Percentiles rank a stretch among this genome's conserved stretches.
phyloP scores from a whole-genome alignment of 1,139 yeast genomes.

The Candida sanyaensis region DNA sequence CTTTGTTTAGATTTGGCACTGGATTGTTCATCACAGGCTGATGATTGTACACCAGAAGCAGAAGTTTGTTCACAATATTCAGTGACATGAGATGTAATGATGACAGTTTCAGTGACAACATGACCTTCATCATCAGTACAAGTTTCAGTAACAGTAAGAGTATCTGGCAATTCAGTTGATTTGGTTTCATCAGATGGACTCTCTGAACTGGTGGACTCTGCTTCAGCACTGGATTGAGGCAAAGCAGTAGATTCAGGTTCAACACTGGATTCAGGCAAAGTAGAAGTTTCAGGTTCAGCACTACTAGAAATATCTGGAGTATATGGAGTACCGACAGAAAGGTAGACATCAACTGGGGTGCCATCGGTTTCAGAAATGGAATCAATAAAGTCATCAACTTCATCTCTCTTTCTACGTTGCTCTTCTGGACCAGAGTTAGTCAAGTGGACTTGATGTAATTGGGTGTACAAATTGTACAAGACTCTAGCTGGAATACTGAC shows the following conservation, averaged over 20 bases:
- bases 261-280: constrained; percentile 34
- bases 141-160: constrained; percentile 3
- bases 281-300: constrained; percentile 12
- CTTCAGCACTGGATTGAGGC: constrained; percentile 25
- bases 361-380: constrained; percentile 20
- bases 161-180: constrained; percentile 3
- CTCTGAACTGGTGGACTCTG: constrained; percentile 16
- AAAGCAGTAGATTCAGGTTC: constrained; percentile 11
- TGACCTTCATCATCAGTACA: constrained; percentile 7
- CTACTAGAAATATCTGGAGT: too few relatives aligned
- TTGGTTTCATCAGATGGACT: constrained; percentile 9
- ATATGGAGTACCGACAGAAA: constrained; percentile 24
- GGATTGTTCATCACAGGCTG: constrained; percentile 6
- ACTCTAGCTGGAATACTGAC: constrained; percentile 35
- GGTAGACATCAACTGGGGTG: constrained; percentile 1
- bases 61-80: constrained; percentile 9
- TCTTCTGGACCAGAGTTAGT: constrained; percentile 24
- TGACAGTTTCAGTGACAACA: constrained; percentile 4
- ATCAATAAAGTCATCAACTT: constrained; percentile 31
- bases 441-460: constrained; percentile 33
- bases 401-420: constrained; percentile 33
- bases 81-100: constrained; percentile 6
- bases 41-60: constrained; percentile 10
- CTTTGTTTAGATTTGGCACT: constrained; percentile 11
- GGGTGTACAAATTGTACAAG: constrained; percentile 24